These are phyloP conservation scores for Tremellales sp. DNA, from an alignment of 1,284 basidiomycete genomes.

Conservation along the genomic window DNA sequence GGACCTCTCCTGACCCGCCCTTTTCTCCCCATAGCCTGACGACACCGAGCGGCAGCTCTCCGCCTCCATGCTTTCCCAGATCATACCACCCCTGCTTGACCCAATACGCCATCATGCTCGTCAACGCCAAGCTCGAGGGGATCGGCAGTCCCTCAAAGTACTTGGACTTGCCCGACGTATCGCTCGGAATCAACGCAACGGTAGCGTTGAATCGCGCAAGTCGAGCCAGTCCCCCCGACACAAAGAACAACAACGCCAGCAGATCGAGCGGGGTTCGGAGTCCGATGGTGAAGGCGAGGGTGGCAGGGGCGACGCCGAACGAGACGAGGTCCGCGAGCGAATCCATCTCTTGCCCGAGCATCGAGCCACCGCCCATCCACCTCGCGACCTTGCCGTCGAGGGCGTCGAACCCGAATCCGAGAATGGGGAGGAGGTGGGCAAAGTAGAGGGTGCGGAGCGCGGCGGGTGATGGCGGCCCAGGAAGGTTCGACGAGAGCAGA, in stretches of 20 bases:
- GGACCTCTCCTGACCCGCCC: conserved; percentile 74
- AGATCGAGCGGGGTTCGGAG: conserved; percentile 86
- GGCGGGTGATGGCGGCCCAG: conserved; percentile 31
- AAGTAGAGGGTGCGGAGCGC: conserved; percentile 60
- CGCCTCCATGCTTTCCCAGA: conserved; percentile 16
- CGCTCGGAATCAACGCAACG: conserved; percentile 89
- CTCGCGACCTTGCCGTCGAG: conserved; percentile 96
- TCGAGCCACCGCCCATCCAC: conserved; percentile 90
- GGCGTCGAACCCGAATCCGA: conserved; percentile 97
- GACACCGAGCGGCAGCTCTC: conserved; percentile 64
- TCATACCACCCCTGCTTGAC: conserved; percentile 77
- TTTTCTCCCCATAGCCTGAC: conserved; percentile 65
- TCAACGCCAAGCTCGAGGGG: conserved; percentile 80
- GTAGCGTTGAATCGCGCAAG: conserved; percentile 98
- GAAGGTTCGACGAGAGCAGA: conserved; percentile 69
- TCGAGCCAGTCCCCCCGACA: conserved; percentile 92
- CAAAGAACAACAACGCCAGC: conserved; percentile 79
- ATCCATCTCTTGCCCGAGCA: conserved; percentile 98
- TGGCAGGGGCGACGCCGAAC: conserved; percentile 93
- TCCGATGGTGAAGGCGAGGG: conserved; percentile 87
- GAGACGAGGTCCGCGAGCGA: conserved; percentile 94
- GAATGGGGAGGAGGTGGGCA: conserved; percentile 82
- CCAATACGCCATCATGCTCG: conserved; percentile 77
- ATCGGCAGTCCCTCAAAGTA: conserved; percentile 99
- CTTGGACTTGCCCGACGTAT: conserved; percentile 76